These are phyloP conservation scores for Chaetomiaceae sp. DNA, from an alignment of 2,329 filamentous ascomycete species.

Conservation along the genomic window DNA sequence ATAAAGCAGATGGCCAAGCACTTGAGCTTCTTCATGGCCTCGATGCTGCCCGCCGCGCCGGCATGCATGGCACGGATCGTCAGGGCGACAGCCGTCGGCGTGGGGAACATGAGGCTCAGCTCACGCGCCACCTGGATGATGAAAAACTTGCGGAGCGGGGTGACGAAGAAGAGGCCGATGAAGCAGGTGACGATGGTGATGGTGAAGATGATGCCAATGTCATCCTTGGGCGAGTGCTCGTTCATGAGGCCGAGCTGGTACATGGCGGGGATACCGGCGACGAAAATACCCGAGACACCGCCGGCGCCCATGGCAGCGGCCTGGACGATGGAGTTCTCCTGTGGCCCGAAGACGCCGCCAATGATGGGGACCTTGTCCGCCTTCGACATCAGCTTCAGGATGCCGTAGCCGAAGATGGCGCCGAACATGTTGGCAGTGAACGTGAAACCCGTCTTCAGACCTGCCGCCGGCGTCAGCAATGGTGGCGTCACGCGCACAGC, in stretches of 20 bases:
- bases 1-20: slow-evolving; percentile 45
- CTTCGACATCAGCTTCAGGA: slow-evolving; percentile 44
- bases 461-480: slow-evolving; percentile 21
- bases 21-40: slow-evolving; percentile 51
- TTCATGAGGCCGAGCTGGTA: slow-evolving; percentile 45
- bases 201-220: slow-evolving; percentile 44
- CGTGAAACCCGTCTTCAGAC: slow-evolving; percentile 42
- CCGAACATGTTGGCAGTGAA: slow-evolving; percentile 40
- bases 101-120: slow-evolving; percentile 52
- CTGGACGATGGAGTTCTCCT: slow-evolving; percentile 45
- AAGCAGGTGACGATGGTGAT: slow-evolving; percentile 46
- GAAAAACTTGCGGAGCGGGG: slow-evolving; percentile 50
- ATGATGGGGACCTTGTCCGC: slow-evolving; percentile 42
- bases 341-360: slow-evolving; percentile 49
- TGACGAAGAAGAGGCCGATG: slow-evolving; percentile 48
- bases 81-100: slow-evolving; percentile 51
- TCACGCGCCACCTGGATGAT: slow-evolving; percentile 50
- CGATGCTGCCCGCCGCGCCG: slow-evolving; percentile 41
- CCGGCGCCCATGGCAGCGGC: slow-evolving; percentile 47
- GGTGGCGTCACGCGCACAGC: background rate
- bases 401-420: slow-evolving; percentile 50
- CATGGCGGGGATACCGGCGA: slow-evolving; percentile 50
- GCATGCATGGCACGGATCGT: slow-evolving; percentile 56
- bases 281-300: slow-evolving; percentile 48
- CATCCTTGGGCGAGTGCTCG: slow-evolving; percentile 36